A percentile compares a stretch with the other conserved stretches of the same genome.
phyloP scores from a whole-genome alignment of 768 basidiomycete genomes.

The Ramaria sp. region DNA sequence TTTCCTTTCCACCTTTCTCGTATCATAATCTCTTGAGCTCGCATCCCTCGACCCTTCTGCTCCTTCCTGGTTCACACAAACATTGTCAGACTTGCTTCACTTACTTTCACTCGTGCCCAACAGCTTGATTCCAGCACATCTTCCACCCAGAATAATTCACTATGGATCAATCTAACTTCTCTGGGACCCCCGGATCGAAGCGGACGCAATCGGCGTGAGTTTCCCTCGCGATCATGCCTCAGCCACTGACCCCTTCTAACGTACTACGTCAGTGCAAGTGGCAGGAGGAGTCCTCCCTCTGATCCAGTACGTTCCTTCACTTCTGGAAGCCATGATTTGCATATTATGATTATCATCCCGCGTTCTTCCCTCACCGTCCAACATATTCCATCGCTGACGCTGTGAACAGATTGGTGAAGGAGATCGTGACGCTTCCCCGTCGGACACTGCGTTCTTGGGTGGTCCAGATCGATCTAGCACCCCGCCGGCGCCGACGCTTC shows the following conservation, averaged over 20 bases:
- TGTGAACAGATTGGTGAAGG: not conserved
- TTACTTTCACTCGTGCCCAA: not conserved
- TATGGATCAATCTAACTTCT: not conserved
- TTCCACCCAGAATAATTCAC: not conserved
- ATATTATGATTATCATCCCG: not conserved
- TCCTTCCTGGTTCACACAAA: not conserved
- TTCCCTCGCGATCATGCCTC: not conserved
- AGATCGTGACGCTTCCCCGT: not conserved
- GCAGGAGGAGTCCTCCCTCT: not conserved
- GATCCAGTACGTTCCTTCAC: not conserved
- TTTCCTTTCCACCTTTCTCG: not conserved
- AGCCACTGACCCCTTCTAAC: not conserved
- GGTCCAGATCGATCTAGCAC: not conserved
- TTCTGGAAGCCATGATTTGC: not conserved
- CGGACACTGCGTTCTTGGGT: not conserved
- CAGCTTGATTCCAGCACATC: not conserved
- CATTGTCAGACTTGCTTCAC: not conserved
- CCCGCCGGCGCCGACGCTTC: not conserved
- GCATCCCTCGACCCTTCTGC: not conserved
- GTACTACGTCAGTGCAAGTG: not conserved
- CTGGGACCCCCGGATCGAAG: not conserved
- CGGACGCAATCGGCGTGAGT: not conserved
- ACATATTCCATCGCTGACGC: not conserved
- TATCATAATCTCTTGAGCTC: not conserved
- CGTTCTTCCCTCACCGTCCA: not conserved